Conservation (phyloP, 1,284 basidiomycete species). For the Pyrrhoderma noxium region DNA sequence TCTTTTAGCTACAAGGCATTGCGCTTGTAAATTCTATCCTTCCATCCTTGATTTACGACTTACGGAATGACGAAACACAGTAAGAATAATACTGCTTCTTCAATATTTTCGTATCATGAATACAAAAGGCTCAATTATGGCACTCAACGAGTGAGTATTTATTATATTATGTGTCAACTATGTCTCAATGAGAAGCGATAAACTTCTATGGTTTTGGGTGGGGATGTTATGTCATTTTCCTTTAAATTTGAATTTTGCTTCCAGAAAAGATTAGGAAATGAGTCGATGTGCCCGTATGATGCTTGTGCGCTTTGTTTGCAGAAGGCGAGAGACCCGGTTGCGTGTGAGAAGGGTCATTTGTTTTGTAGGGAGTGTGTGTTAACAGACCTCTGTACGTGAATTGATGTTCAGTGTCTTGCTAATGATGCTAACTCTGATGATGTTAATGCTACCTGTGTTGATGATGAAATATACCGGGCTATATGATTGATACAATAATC, state of each 20-base stretch:
- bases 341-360: constrained; percentile 79
- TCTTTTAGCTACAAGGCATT: too few relatives aligned
- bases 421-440: constrained; percentile 10
- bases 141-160: constrained; percentile 53
- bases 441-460: too few relatives aligned
- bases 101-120: constrained; percentile 81
- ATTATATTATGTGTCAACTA: constrained; percentile 1
- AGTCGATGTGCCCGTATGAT: constrained; percentile 86
- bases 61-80: constrained; percentile 86
- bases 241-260: too few relatives aligned
- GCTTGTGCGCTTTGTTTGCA: constrained; percentile 82
- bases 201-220: background rate
- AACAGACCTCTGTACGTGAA: constrained; percentile 59
- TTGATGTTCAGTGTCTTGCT: background rate
- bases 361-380: constrained; percentile 88
- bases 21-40: too few relatives aligned
- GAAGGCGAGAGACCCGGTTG: constrained; percentile 69
- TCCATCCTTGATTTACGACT: too few relatives aligned
- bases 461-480: too few relatives aligned
- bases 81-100: constrained; percentile 84
- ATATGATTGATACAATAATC: too few relatives aligned
- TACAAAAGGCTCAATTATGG: constrained; percentile 80
- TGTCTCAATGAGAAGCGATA: background rate
- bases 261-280: constrained; percentile 80
- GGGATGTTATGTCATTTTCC: constrained; percentile 13